Evolutionary conservation across 2,329 filamentous ascomycete species (phyloP).

Genomic region (Apiospora saccharicola): DNA sequence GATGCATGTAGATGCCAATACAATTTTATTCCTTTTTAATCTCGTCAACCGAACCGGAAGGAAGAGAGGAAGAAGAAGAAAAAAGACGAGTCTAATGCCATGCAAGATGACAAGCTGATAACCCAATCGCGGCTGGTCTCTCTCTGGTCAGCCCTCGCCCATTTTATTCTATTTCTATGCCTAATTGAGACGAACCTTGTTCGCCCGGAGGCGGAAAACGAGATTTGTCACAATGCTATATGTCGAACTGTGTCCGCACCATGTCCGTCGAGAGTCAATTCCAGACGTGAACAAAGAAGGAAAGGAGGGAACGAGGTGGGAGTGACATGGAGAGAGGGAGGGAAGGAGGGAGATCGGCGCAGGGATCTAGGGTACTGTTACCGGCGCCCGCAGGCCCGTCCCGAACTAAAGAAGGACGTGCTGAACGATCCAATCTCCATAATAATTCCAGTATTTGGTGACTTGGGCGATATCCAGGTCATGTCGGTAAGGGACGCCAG

Average conservation of each 20-base stretch:
- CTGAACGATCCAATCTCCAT: constrained; percentile 6
- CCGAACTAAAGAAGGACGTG: not conserved
- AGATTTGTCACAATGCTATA: constrained; percentile 5
- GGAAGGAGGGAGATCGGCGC: not conserved
- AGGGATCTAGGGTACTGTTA: constrained; percentile 2
- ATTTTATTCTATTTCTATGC: not conserved
- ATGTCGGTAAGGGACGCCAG: not conserved
- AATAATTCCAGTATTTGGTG: not conserved
- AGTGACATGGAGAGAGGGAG: not conserved
- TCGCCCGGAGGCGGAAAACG: not conserved
- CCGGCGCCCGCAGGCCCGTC: constrained; percentile 12
- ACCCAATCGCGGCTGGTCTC: not conserved
- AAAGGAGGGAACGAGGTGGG: not conserved
- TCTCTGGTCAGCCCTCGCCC: not conserved
- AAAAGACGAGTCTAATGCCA: not conserved
- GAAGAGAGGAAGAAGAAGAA: not conserved
- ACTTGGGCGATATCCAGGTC: not conserved
- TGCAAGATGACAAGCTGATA: constrained; percentile 1
- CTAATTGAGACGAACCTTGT: constrained; percentile 6
- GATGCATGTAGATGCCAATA: not conserved
- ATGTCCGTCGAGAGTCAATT: not conserved
- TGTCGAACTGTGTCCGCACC: not conserved
- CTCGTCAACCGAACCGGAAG: not conserved
- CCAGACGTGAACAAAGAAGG: not conserved
- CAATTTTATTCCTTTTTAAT: not conserved